Evolutionary conservation across 2,329 filamentous ascomycete genomes (phyloP).

Genomic region (Trichoderma koningiopsis): DNA sequence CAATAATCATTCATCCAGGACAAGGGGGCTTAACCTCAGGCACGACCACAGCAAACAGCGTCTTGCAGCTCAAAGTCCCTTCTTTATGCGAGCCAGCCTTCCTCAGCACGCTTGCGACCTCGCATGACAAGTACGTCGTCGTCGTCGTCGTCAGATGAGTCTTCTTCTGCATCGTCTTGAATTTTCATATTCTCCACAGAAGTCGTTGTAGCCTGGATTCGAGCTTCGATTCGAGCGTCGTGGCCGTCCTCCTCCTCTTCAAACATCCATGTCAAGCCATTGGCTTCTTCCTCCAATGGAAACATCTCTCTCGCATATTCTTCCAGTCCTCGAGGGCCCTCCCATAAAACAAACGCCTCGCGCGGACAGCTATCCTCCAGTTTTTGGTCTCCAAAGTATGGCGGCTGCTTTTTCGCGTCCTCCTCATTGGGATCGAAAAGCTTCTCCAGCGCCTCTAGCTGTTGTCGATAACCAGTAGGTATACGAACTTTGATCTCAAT

Average conservation of each 20-base stretch:
- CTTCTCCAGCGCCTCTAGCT: conserved; percentile 71
- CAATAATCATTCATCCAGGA: conserved; percentile 11
- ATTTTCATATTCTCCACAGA: conserved; percentile 46
- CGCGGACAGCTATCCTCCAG: conserved; percentile 68
- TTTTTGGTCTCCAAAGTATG: conserved; percentile 61
- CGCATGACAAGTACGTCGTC: conserved; percentile 63
- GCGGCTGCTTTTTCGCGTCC: conserved; percentile 59
- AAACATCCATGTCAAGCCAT: conserved; percentile 91
- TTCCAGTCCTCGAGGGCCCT: conserved; percentile 85
- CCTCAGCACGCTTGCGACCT: conserved; percentile 58
- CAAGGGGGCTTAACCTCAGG: background rate
- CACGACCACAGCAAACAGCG: background rate
- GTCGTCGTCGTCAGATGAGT: conserved; percentile 52
- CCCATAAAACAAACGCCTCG: conserved; percentile 82
- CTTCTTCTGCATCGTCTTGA: conserved; percentile 44
- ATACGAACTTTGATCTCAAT: conserved; percentile 86
- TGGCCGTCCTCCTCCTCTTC: conserved; percentile 50
- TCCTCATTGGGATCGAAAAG: conserved; percentile 56
- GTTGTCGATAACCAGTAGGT: conserved; percentile 83
- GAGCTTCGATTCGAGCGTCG: conserved; percentile 45
- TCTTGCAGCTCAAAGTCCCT: background rate
- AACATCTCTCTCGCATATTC: conserved; percentile 96
- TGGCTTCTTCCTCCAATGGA: conserved; percentile 89
- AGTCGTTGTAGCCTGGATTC: conserved; percentile 39
- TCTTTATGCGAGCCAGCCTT: conserved; percentile 59